Evolutionary conservation across 2,329 filamentous ascomycete species (phyloP).

Genomic region (Epichloe sylvatica): DNA sequence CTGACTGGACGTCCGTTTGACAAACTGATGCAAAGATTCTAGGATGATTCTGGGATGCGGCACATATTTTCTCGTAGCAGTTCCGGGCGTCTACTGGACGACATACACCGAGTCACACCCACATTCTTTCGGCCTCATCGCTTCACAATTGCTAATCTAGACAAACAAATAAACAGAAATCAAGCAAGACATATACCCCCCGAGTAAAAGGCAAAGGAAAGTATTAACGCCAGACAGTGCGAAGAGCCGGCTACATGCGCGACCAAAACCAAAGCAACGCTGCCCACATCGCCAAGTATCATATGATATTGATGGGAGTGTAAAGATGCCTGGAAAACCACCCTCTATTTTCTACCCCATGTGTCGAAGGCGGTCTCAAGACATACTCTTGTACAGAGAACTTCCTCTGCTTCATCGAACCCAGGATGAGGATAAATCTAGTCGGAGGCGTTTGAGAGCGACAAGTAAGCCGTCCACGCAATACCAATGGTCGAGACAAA

Average conservation of each 20-base stretch:
- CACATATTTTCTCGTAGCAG: neutral
- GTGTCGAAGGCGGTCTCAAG: neutral
- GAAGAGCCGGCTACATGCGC: neutral
- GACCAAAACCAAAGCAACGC: neutral
- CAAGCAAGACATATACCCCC: neutral
- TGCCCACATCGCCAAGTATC: neutral
- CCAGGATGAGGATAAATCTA: conserved; percentile 25
- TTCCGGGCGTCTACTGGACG: neutral
- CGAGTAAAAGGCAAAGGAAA: neutral
- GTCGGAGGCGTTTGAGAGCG: conserved; percentile 75
- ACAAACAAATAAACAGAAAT: too few relatives aligned
- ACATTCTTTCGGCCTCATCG: neutral
- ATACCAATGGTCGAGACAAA: conserved; percentile 95
- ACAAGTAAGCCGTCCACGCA: conserved; percentile 94
- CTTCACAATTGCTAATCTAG: neutral
- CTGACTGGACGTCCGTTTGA: too few relatives aligned
- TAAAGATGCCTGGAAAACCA: neutral
- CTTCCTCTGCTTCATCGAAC: neutral
- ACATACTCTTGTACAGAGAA: neutral
- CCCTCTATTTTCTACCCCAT: neutral
- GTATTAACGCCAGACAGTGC: conserved; percentile 8
- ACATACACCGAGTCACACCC: neutral
- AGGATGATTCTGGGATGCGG: neutral
- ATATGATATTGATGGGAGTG: neutral
- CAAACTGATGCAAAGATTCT: neutral